Base-by-base conservation (phyloP, 768 basidiomycete genomes). In the Kwoniella heveanensis region DNA sequence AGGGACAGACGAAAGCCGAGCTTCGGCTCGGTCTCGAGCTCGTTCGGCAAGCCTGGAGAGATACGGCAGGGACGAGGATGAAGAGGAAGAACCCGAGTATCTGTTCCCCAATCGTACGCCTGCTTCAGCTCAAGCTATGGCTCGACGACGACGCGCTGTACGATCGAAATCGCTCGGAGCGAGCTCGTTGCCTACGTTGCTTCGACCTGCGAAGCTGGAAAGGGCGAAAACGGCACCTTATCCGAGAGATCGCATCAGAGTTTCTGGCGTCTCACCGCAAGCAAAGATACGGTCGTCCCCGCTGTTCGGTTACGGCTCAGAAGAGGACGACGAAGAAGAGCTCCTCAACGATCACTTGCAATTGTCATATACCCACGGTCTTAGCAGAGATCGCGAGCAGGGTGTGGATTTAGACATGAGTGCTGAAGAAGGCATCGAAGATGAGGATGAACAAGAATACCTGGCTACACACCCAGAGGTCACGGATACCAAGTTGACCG, bases 31-130 rank as follows among this genome's bases (percentile, higher is more conserved):
- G 13, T 13, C 29, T 24, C 49, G 24, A 60, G 57, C 24, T 5
- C 59, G 61, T 57, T 62, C 57, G 32, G 60, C 51, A 24, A 57
- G 49, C 26, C 50, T 57, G 26, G 62, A 49, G 50, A 52, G 44
- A 37, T 22, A 17, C 8, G 10, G 47, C 10, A 44, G 44, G n/a
- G 67, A 64, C 9, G 77, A 71, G 10, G 72, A 71, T 12, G 70
- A 73, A 13, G 77, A 78, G 26, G 78, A 79, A 47, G 77, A 78
- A 61, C 72, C 75, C 22, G 78, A 78, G 55, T 78, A 77, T 50
- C 49, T 79, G 27, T 79, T 79, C 67, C 78, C 78, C 0, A 78
- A 78, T 54, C 56, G 76, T 37, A 79, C 78, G 25, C 77, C 78
- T 8, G 67, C 70, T 4, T 66, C 69, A 13, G 70, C 71, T 0